Percentiles rank a stretch among this genome's conserved stretches.
These are phyloP conservation scores for Cladorrhinum samala DNA, from an alignment of 495 filamentous ascomycete genomes.

Conservation along the genomic window DNA sequence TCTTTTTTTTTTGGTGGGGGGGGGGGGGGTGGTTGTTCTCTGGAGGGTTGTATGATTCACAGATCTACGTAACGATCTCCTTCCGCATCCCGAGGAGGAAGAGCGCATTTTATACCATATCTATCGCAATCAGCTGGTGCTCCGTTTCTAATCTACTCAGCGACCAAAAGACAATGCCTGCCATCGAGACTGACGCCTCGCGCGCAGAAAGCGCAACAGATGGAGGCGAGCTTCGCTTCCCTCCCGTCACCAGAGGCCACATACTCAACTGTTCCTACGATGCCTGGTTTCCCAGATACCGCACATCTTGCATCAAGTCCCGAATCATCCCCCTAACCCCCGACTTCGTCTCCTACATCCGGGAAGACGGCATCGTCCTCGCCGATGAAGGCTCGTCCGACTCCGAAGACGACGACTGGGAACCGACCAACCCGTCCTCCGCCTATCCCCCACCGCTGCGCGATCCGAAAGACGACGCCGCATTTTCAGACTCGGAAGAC, in stretches of 20 bases:
- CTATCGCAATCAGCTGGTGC: too few relatives aligned
- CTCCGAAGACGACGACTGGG: constrained; percentile 45
- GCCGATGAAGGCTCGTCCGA: constrained; percentile 50
- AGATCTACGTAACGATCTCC: neutral
- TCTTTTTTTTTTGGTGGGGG: neutral
- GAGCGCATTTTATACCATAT: too few relatives aligned
- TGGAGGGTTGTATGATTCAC: neutral
- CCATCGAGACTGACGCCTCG: constrained; percentile 16
- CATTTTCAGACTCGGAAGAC: constrained; percentile 11
- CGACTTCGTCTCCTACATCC: constrained; percentile 79
- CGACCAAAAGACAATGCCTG: too few relatives aligned
- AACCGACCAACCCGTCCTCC: constrained; percentile 29
- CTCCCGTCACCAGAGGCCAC: constrained; percentile 73
- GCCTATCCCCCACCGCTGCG: constrained; percentile 23
- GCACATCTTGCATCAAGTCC: constrained; percentile 73
- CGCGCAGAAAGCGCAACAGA: constrained; percentile 6
- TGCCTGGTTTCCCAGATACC: constrained; percentile 77
- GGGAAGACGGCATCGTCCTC: constrained; percentile 86
- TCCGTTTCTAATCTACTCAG: too few relatives aligned
- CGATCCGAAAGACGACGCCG: constrained; percentile 20
- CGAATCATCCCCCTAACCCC: constrained; percentile 68
- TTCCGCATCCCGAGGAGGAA: neutral
- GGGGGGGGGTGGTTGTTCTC: too few relatives aligned
- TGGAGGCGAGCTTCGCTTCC: constrained; percentile 57
- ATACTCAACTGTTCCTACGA: constrained; percentile 94